Evolutionary conservation across 331 rosid genomes (phyloP), one percentile per base, ranked within the genome.

Genomic region (Dryas integrifolia): DNA sequence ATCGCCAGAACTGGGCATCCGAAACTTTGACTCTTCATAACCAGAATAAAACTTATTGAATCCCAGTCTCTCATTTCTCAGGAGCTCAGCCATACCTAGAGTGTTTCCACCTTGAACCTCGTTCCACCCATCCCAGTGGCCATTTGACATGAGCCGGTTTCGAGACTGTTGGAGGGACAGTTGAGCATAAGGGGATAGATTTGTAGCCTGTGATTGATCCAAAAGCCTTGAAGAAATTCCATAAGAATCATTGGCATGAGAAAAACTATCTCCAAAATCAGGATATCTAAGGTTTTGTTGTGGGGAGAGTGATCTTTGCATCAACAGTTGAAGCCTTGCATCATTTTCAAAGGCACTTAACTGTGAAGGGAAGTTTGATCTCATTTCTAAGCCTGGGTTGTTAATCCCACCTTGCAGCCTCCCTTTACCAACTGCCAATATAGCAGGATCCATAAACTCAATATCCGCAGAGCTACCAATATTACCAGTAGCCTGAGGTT

Each of bases 371-470:
- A 77, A 87, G 58, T 85, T 85, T 39, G 98, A 85, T 71, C 88
- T 90, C 73, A 83, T 74, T 76, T 90, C 97, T 61, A 83, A 72
- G 60, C 80, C 77, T 3, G 84, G 87, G 75, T 80, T 86, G 82
- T 76, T 86, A 59, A 74, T 74, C 47, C 88, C 84, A 48, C 95
- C 90, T 71, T 89, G 97, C 79, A 80, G 77, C 67, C 96, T 85
- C 65, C 92, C 96, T 80, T 87, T 88, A 76, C 97, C 96, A 68
- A 91, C 96, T 48, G 94, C 98, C 90, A 91, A 82, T 76, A 93
- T 91, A 55, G 95, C 98, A 60, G 97, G 97, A 86, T 91, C 98
- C 86, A 87, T 87, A 72, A 90, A 93, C 80, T 91, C 97, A 43
- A 91, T 82, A 81, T 87, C 97, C 9, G 82, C 87, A 6, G 83